Base-by-base conservation (phyloP, 345 rosid species). In the Arabidopsis arenosa region DNA sequence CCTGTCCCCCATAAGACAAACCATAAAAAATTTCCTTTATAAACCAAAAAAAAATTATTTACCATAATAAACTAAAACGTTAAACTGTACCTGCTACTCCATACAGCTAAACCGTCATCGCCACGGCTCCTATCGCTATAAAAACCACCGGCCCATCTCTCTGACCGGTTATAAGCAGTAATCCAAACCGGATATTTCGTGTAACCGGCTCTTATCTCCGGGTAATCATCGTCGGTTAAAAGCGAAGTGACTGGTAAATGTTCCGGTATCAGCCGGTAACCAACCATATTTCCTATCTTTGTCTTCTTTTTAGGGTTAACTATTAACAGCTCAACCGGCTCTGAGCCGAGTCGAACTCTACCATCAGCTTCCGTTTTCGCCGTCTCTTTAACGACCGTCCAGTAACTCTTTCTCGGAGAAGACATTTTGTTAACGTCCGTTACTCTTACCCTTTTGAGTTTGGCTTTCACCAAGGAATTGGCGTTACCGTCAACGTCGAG, bases 131-230 rank as follows among this genome's bases (percentile, higher is more conserved):
- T 57, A 64, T 90, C 94, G 6, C 87, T 76, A 7, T 84, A 90
- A 72, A 84, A 86, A 30, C 96, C 97, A 61, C 87, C 93, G 0
- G 91, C 89, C 97, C 97, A 92, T 74, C 87, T 85, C 84, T 92
- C 94, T 3, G 90, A 87, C 85, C 80, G 84, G 83, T 90, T 86
- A 79, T 90, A 86, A 23, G 91, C 90, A 3, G 96, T 90, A 21
- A 85, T 90, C 94, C 96, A 92, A 47, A 87, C 74, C 56, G 91
- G 93, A 57, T 85, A 87, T 17, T 84, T 83, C 0, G 87, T 84
- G 59, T 88, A 87, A 18, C 84, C 83, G 2, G 87, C 85, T 45
- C 96, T 84, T 7, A 87, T 87, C 68, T 86, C 88, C 4, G 93
- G 90, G 17, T 86, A 89, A 75, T 90, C 96, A 63, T 88, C 89